Evolutionary conservation across 1,284 basidiomycete species (phyloP), one percentile per base, ranked within the genome.

Genomic region (Hypsizygus ulmarius): DNA sequence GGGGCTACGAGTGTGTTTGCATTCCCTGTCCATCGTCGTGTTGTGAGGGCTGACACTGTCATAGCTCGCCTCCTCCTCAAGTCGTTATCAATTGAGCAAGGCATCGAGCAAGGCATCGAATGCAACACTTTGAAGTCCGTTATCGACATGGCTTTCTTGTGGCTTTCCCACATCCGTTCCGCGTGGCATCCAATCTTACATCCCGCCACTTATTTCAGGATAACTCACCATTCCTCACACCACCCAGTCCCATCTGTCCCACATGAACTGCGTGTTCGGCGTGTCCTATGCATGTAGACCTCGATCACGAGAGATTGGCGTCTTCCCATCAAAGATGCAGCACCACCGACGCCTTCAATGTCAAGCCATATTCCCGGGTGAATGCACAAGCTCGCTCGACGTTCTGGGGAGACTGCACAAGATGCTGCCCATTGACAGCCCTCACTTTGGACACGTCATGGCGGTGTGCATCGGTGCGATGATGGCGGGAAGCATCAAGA

Each of bases 391-490:
- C 0, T 75, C 84, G 2, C 71, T 98, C 18, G 95, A 98, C 59
- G 92, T 98, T 98, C 95, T 56, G 93, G 93, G 19, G 95, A 97
- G 68, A 99, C 98, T 59, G 3, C 76, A 94, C 28, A 92, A 93
- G 73, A 84, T 97, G 39, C 87, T 95, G 1, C 88, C 90, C 0
- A 93, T 96, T 45, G 84, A 95, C 53, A 92, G 83, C 52, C 82
- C 84, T 0, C 80, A 86, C 45, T 96, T 96, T 62, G 93, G 94
- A 1, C 78, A 84, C 0, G 90, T 96, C 27, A 90, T 94, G 82
- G 85, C 84, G 1, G 90, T 94, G 6, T 95, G 90, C 62, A 75
- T 95, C 5, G 92, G 91, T 11, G 92, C 92, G 1, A 94, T 95
- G 92, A 94, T 94, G 92, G 93, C 95, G 2, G 92, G 93, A 6